A percentile compares a stretch with the other conserved stretches of the same genome.
These are phyloP conservation scores for Ajuga reptans DNA, from an alignment of 305 asterid species.

Conservation along the genomic window DNA sequence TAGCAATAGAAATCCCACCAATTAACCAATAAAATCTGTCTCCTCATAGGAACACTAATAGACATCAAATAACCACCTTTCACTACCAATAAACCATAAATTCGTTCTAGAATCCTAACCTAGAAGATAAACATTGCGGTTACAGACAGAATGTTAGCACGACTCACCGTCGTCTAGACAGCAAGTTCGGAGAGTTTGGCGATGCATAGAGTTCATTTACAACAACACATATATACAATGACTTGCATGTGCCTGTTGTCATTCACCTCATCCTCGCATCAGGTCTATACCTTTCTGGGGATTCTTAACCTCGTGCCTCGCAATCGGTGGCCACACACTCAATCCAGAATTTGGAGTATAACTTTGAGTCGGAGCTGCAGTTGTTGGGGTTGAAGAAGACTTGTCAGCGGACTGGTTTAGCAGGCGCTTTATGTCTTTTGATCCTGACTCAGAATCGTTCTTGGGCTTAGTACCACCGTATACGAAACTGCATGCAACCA, in stretches of 20 bases:
- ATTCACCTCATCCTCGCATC: constrained; percentile 55
- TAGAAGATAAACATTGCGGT: constrained; percentile 19
- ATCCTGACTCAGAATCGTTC: constrained; percentile 35
- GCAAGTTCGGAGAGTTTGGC: constrained; percentile 4
- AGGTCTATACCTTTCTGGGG: constrained; percentile 69
- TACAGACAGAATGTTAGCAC: constrained; percentile 31
- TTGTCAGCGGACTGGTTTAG: constrained; percentile 36
- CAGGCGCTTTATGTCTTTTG: constrained; percentile 30
- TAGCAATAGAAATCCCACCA: constrained; percentile 25
- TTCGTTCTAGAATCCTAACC: not conserved
- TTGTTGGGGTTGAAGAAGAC: constrained; percentile 29
- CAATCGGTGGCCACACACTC: constrained; percentile 48
- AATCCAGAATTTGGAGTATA: constrained; percentile 37
- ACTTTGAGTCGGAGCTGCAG: constrained; percentile 33
- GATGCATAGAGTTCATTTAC: constrained; percentile 41
- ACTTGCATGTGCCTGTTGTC: constrained; percentile 37
- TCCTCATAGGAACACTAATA: constrained; percentile 9
- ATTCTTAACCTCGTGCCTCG: constrained; percentile 40
- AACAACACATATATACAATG: constrained; percentile 58
- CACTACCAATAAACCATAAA: constrained; percentile 13
- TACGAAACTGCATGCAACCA: constrained; percentile 80
- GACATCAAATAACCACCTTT: constrained; percentile 5
- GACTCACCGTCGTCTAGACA: not conserved
- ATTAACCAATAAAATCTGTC: constrained; percentile 13
- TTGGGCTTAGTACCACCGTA: constrained; percentile 59